phyloP scores from a whole-genome alignment of 1,284 basidiomycete genomes.

The Boletus albobrunnescens region DNA sequence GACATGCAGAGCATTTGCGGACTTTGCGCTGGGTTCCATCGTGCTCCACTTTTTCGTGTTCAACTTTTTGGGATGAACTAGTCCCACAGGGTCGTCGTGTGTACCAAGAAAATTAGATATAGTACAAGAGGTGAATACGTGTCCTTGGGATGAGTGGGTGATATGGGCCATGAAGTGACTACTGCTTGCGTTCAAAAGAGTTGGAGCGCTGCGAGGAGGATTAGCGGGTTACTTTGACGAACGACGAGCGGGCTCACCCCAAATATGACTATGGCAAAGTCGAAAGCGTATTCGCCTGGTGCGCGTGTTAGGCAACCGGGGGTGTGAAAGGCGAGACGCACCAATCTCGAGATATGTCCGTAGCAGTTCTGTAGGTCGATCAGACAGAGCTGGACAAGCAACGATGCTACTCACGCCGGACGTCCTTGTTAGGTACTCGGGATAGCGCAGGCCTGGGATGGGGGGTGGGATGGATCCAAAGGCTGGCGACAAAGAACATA shows the following conservation, averaged over 20 bases:
- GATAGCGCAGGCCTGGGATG: constrained; percentile 56
- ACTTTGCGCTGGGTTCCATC: constrained; percentile 91
- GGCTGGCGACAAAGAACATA: background rate
- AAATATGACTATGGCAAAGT: constrained; percentile 76
- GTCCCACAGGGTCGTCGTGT: background rate
- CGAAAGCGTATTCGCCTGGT: constrained; percentile 71
- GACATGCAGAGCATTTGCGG: constrained; percentile 83
- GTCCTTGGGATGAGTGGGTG: background rate
- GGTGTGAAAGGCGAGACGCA: constrained; percentile 32
- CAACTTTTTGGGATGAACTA: constrained; percentile 82
- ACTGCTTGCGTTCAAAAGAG: constrained; percentile 60
- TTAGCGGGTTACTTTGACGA: constrained; percentile 4
- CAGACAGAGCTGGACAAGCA: background rate
- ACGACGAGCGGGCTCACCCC: constrained; percentile 50
- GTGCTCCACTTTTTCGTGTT: constrained; percentile 98
- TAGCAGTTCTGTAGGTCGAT: constrained; percentile 52
- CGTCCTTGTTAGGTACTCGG: constrained; percentile 76
- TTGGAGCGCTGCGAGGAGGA: constrained; percentile 54
- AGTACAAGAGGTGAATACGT: constrained; percentile 12
- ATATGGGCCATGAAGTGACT: background rate
- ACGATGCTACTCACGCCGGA: constrained; percentile 58
- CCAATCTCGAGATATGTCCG: constrained; percentile 75
- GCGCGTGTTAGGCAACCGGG: background rate
- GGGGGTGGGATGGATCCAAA: constrained; percentile 11
- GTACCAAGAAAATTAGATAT: constrained; percentile 2